Conservation (phyloP, 805 yeast species). For the Spathaspora gorwiae region DNA sequence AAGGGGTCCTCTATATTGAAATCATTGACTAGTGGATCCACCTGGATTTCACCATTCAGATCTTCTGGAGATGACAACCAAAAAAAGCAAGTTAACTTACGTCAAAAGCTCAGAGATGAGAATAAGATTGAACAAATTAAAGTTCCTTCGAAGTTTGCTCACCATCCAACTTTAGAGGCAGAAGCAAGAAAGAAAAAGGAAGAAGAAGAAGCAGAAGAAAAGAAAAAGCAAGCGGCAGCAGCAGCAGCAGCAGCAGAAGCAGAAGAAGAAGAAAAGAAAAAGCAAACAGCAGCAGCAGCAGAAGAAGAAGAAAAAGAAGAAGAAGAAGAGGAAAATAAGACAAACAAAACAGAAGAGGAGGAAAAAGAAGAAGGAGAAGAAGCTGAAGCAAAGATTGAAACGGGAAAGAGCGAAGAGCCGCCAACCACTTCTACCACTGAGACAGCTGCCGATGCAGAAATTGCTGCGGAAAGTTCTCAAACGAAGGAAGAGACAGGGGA, state of each 20-base stretch:
- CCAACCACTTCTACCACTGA: too few species aligned
- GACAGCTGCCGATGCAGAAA: constrained; percentile 10
- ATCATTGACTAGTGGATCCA: constrained; percentile 25
- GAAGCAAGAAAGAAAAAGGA: constrained; percentile 19
- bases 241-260: constrained; percentile 8
- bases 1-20: constrained; percentile 13
- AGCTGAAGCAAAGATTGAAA: constrained; percentile 6
- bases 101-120: constrained; percentile 30
- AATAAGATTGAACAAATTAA: constrained; percentile 28
- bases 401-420: neutral
- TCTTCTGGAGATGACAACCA: constrained; percentile 1
- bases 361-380: constrained; percentile 17
- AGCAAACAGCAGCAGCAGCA: constrained; percentile 19
- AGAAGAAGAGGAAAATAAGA: constrained; percentile 15
- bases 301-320: constrained; percentile 14
- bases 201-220: constrained; percentile 38
- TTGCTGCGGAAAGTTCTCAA: constrained; percentile 7
- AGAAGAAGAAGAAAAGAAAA: constrained; percentile 19
- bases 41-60: constrained; percentile 44
- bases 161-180: constrained; percentile 36
- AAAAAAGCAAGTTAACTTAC: constrained; percentile 16
- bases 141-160: constrained; percentile 38
- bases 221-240: constrained; percentile 18
- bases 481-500: constrained; percentile 8
- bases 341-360: constrained; percentile 12